These are phyloP conservation scores for Hanseniaspora sp. DNA, from an alignment of 1,139 yeast genomes.

Conservation along the genomic window DNA sequence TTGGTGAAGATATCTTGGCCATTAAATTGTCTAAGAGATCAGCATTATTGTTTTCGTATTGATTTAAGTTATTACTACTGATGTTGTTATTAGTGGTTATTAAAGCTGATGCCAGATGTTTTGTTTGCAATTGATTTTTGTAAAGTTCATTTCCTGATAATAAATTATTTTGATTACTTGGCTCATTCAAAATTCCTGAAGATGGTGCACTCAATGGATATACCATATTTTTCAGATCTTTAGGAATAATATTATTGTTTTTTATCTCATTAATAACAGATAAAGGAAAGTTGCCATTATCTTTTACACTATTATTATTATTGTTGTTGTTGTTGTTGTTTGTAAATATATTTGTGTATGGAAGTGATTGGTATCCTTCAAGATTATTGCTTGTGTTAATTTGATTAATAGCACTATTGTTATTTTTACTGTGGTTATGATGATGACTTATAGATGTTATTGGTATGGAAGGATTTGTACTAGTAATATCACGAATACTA, in stretches of 20 bases:
- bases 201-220: not conserved
- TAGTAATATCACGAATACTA: constrained; percentile 11
- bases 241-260: not conserved
- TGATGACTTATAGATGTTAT: constrained; percentile 9
- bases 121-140: not conserved
- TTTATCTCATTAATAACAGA: constrained; percentile 11
- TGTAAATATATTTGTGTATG: constrained; percentile 3
- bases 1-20: not conserved
- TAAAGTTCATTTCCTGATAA: constrained; percentile 7
- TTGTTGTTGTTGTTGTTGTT: constrained; percentile 8
- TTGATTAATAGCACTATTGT: not conserved
- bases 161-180: constrained; percentile 1
- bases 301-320: constrained; percentile 3
- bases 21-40: not conserved
- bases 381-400: not conserved
- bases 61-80: not conserved
- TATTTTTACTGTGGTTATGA: not conserved
- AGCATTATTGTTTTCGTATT: not conserved
- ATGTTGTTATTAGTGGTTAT: not conserved
- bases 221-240: not conserved
- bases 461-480: constrained; percentile 6
- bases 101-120: not conserved
- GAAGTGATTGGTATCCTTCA: constrained; percentile 9
- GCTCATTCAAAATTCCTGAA: not conserved
- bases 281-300: not conserved